Percentiles rank a stretch among this genome's conserved stretches.
phyloP scores from a whole-genome alignment of 805 yeast genomes.

The Nakazawaea molendinolei region DNA sequence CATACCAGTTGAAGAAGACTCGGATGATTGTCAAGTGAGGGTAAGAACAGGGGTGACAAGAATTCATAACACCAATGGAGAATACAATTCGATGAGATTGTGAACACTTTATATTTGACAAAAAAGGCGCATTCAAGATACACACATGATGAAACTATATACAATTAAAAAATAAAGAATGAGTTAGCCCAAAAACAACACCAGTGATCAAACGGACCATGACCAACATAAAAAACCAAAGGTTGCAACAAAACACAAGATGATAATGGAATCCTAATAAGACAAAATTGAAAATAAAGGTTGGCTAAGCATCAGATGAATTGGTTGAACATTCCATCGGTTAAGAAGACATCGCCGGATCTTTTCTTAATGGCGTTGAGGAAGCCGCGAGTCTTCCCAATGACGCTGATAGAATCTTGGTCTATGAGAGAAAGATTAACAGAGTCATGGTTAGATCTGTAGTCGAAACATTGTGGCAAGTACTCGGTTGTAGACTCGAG shows the following conservation, averaged over 20 bases:
- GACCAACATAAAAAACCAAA: too few species aligned
- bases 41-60: conserved; percentile 34
- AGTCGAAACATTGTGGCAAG: conserved; percentile 6
- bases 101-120: too few species aligned
- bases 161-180: too few species aligned
- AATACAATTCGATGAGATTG: conserved; percentile 19
- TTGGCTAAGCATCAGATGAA: background rate
- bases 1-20: conserved; percentile 12
- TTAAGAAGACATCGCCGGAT: conserved; percentile 4
- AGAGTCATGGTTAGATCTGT: conserved; percentile 3
- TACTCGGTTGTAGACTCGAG: background rate
- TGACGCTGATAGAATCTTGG: background rate
- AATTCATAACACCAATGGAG: conserved; percentile 35
- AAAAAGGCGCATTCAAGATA: too few species aligned
- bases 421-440: conserved; percentile 7
- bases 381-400: background rate
- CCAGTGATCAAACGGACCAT: too few species aligned
- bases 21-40: conserved; percentile 30
- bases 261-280: background rate
- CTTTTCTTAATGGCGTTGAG: conserved; percentile 7
- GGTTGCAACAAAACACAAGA: too few species aligned
- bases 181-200: too few species aligned
- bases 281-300: background rate
- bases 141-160: too few species aligned
- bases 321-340: conserved; percentile 10